These are phyloP conservation scores for Ceratocystis harringtonii DNA, from an alignment of 2,329 filamentous ascomycete genomes.

Conservation along the genomic window DNA sequence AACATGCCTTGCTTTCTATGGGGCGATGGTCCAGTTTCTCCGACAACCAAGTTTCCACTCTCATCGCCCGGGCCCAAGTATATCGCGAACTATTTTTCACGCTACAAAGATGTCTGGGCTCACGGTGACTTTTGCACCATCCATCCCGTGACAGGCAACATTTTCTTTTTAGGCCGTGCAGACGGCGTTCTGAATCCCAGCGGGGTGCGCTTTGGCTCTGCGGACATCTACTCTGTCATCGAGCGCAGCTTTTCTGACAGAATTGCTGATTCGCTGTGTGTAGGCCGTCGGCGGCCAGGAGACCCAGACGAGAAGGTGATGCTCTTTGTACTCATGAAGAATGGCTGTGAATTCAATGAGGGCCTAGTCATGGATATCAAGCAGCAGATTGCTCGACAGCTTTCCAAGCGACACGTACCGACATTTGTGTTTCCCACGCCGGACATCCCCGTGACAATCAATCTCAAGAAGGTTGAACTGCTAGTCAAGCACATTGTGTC, in stretches of 20 bases:
- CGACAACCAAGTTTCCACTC: background rate
- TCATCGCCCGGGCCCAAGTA: conserved; percentile 39
- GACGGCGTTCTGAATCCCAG: conserved; percentile 71
- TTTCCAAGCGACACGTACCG: conserved; percentile 62
- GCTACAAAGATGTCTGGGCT: conserved; percentile 57
- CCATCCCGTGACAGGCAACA: conserved; percentile 49
- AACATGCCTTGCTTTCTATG: conserved; percentile 58
- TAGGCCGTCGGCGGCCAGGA: conserved; percentile 54
- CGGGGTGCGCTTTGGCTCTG: conserved; percentile 64
- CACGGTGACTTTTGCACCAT: conserved; percentile 67
- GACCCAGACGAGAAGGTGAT: conserved; percentile 41
- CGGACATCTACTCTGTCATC: conserved; percentile 64
- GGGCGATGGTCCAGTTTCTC: conserved; percentile 33
- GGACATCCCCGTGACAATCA: conserved; percentile 70
- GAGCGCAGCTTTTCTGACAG: conserved; percentile 48
- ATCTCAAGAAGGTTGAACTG: conserved; percentile 72
- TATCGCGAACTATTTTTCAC: conserved; percentile 44
- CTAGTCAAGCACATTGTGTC: conserved; percentile 75
- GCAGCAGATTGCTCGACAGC: conserved; percentile 46
- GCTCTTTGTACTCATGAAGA: conserved; percentile 41
- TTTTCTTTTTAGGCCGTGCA: conserved; percentile 53
- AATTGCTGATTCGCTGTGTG: conserved; percentile 60
- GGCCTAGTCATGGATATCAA: conserved; percentile 45
- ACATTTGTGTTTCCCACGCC: conserved; percentile 65
- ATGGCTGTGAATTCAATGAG: conserved; percentile 39